Percentiles rank a stretch among this genome's conserved stretches.
phyloP scores from a whole-genome alignment of 148 eudicot genomes.

The Arbutus unedo region DNA sequence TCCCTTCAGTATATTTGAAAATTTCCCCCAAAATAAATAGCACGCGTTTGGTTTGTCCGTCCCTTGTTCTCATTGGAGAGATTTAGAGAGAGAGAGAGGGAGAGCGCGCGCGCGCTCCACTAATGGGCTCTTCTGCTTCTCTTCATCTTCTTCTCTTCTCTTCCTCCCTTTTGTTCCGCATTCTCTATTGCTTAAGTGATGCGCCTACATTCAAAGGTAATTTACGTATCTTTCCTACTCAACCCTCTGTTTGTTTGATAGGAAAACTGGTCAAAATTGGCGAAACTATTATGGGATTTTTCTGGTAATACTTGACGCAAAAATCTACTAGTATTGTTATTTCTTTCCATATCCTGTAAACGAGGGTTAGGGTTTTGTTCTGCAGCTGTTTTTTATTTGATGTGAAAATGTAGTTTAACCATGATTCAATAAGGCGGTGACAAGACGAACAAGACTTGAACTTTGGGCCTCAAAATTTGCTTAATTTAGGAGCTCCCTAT shows the following conservation, averaged over 20 bases:
- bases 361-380: neutral
- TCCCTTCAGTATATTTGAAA: no score
- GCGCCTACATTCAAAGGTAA: slow-evolving; percentile 11
- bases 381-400: neutral
- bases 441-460: no score
- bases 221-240: neutral
- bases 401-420: neutral
- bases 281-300: neutral
- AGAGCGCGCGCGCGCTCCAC: neutral
- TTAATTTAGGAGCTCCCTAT: no score
- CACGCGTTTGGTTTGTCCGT: neutral
- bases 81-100: neutral
- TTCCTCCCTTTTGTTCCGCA: slow-evolving; percentile 16
- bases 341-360: neutral
- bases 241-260: neutral
- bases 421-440: no score
- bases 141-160: slow-evolving; percentile 12
- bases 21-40: neutral
- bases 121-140: slow-evolving; percentile 20
- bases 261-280: neutral
- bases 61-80: neutral
- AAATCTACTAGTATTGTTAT: neutral
- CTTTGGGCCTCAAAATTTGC: no score
- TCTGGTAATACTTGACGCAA: neutral
- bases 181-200: slow-evolving; percentile 15